Evolutionary conservation across 192 early-diverging fungal species (phyloP), one percentile per base, ranked within the genome.

Genomic region (Linnemannia hyalina): DNA sequence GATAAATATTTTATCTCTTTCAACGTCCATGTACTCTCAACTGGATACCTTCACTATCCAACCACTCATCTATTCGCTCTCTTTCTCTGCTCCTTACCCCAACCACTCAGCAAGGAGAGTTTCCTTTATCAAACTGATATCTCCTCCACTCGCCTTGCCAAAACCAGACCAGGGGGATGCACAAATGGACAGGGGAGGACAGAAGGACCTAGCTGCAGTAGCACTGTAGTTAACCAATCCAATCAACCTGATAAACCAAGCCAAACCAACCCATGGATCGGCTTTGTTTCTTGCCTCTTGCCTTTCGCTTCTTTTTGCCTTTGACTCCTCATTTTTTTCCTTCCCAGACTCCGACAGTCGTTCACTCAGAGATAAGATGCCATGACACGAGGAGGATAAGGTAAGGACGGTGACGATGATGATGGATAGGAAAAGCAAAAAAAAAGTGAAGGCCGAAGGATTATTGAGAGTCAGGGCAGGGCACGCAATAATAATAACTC

Each of bases 291-390:
- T 60, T 26, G n/a, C 55, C 55, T 60, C n/a, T 10, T 26, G 13
- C n/a, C 55, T 26, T 18, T 23, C 29, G n/a, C 29, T 52, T 18
- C 4, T 22, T 52, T 52, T 22, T 52, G 18, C 49, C 15, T 52
- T 52, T 20, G 49, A 52, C 49, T 52, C 29, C 29, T 13, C 26
- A 26, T 26, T 29, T 32, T 29, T 65, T 29, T 63, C 26, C n/a
- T 65, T 35, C 29, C 60, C 60, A 65, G 60, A 65, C 60, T 65
- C 60, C 60, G 60, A 65, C 60, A 15, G 60, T 29, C 60, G 49
- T 52, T 65, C 26, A 65, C 60, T 65, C 60, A 65, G 60, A 65
- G 60, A 65, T 65, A 65, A 65, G 60, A 65, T 65, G 60, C 13
- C 4, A 35, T 65, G 60, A 26, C 60, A 65, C 32, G 60, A 13